Evolutionary conservation across 345 rosid genomes (phyloP).

Genomic region (Eucalyptus camaldulensis): DNA sequence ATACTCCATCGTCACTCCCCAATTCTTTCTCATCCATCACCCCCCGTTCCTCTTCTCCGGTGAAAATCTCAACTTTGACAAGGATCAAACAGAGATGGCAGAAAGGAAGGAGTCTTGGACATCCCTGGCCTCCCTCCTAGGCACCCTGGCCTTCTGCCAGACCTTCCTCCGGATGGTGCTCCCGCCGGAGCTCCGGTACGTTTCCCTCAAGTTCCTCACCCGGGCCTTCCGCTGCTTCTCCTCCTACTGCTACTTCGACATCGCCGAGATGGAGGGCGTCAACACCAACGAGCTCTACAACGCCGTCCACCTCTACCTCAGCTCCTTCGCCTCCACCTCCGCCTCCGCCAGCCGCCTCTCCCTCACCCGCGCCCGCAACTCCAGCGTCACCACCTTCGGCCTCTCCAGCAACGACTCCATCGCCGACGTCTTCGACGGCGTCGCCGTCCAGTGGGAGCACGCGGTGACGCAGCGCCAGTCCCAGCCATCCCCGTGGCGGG

Average conservation of each 20-base stretch:
- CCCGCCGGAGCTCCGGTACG: too few species aligned
- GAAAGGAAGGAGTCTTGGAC: too few species aligned
- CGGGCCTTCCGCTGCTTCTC: neutral
- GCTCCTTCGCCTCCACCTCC: slow-evolving; percentile 31
- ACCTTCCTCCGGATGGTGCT: too few species aligned
- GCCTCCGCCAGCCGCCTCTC: slow-evolving; percentile 12
- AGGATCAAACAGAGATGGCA: too few species aligned
- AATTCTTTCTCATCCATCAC: too few species aligned
- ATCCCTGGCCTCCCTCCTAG: slow-evolving; percentile 1
- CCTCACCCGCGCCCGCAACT: slow-evolving; percentile 81
- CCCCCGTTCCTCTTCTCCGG: too few species aligned
- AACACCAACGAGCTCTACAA: slow-evolving; percentile 95
- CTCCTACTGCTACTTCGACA: slow-evolving; percentile 66
- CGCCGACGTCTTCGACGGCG: slow-evolving; percentile 53
- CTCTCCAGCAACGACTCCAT: slow-evolving; percentile 66
- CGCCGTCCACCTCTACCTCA: slow-evolving; percentile 87
- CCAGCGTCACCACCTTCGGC: neutral
- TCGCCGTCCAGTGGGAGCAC: slow-evolving; percentile 47
- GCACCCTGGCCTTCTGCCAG: too few species aligned
- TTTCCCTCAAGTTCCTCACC: too few species aligned
- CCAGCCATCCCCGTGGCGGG: slow-evolving; percentile 38
- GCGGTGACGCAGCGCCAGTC: slow-evolving; percentile 65
- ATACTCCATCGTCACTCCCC: too few species aligned
- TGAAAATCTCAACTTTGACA: too few species aligned
- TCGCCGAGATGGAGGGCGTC: slow-evolving; percentile 71